phyloP scores from a whole-genome alignment of 306 rosid species.

The Senna tora region DNA sequence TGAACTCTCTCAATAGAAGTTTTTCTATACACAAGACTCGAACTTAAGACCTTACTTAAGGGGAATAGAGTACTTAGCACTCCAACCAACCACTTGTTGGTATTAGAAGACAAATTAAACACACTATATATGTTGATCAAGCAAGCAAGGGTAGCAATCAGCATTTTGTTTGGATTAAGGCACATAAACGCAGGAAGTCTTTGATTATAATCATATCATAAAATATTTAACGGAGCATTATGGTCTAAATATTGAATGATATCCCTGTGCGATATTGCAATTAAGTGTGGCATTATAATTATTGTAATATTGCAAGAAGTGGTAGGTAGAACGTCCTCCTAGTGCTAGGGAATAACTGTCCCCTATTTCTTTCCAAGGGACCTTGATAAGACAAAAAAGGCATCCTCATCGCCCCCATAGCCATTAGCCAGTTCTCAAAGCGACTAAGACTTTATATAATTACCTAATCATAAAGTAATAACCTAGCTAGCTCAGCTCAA shows the following conservation, averaged over 20 bases:
- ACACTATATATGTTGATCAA: too few relatives aligned
- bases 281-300: too few relatives aligned
- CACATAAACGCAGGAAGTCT: too few relatives aligned
- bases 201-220: conserved; percentile 2
- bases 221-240: background rate
- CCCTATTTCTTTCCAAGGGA: background rate
- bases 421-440: conserved; percentile 16
- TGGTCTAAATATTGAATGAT: background rate
- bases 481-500: conserved; percentile 17
- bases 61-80: too few relatives aligned
- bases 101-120: too few relatives aligned
- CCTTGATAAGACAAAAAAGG: conserved; percentile 20
- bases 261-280: background rate
- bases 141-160: too few relatives aligned
- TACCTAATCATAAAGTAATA: conserved; percentile 6
- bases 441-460: background rate
- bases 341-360: conserved; percentile 17
- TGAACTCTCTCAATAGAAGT: too few relatives aligned
- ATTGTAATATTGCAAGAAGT: background rate
- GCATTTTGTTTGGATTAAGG: too few relatives aligned
- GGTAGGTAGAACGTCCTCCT: conserved; percentile 47
- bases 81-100: too few relatives aligned
- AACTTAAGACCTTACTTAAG: too few relatives aligned
- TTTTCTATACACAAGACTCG: too few relatives aligned
- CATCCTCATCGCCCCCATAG: background rate